phyloP scores from a whole-genome alignment of 345 rosid species.

The Brassica incana region DNA sequence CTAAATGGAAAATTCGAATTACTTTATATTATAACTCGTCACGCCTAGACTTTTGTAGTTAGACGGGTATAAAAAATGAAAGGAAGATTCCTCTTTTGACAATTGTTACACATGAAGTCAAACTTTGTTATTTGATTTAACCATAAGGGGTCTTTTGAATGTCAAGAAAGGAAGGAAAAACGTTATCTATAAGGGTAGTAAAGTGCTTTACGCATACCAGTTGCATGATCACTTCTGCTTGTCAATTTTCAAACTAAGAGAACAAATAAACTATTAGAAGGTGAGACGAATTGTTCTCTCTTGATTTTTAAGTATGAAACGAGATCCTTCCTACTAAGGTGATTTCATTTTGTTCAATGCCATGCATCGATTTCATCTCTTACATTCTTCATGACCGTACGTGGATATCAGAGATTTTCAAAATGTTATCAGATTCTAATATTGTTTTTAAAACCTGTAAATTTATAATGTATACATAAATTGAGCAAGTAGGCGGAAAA shows the following conservation, averaged over 20 bases:
- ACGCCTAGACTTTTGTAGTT: conserved; percentile 32
- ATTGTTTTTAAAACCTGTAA: neutral
- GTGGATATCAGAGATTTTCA: neutral
- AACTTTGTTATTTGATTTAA: conserved; percentile 18
- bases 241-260: neutral
- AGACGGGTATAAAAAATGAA: neutral
- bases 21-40: conserved; percentile 14
- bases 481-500: conserved; percentile 3
- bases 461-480: neutral
- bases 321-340: neutral
- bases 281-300: conserved; percentile 1
- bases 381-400: neutral
- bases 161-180: conserved; percentile 25
- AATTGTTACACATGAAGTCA: conserved; percentile 32
- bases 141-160: conserved; percentile 17
- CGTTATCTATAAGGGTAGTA: conserved; percentile 29
- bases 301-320: neutral
- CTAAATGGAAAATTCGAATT: neutral
- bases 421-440: neutral
- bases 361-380: neutral
- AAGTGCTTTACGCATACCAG: conserved; percentile 23
- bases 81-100: conserved; percentile 36
- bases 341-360: neutral
- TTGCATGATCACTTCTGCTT: conserved; percentile 19
- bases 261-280: conserved; percentile 9